Evolutionary conservation across 306 rosid species (phyloP), one percentile per base, ranked within the genome.

Genomic region (Carpinus fangiana): DNA sequence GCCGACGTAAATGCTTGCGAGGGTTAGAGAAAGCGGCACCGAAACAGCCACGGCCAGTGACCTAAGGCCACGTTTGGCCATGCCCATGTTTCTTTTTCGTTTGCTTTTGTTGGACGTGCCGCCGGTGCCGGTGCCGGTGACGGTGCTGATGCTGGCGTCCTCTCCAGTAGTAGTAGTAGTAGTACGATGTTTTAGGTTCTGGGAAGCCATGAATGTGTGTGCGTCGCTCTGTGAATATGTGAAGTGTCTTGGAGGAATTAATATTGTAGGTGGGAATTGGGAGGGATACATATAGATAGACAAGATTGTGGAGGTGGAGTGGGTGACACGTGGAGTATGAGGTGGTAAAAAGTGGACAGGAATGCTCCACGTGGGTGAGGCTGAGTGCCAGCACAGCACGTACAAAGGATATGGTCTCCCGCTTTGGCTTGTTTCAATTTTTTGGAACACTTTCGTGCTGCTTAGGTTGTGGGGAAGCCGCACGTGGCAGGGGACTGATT

Each of bases 31-130:
- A 8, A 92, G 57, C 21, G 98, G 97, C 13, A 89, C 3, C 1
- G 77, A 26, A 12, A 91, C 70, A 0, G 91, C 94, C 21, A 88
- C 12, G 61, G 87, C 79, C 1, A 94, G 81, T 4, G 97, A 89
- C 23, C 77, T 89, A 0, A 92, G 81, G 46, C 98, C 97, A 41
- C 95, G 93, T 90, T 88, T 94, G 79, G 98, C 90, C 85, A 86
- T 84, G 28, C 68, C 79, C 76, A 60, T 77, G 77, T 70, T 77
- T 66, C 51, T 75, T 23, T 81, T 76, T 1, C 53, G 71, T 78
- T 61, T 85, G 77, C 8, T 70, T 12, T 48, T 62, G 70, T 79
- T 48, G 54, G 12, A 12, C 48, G 13, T 53, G 38, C 12, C 3
- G 38, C 12, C 3, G 34, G n/a, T 18, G 26, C 53, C 11, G 54